Percentiles rank a stretch among this genome's conserved stretches.
Evolutionary conservation across 306 rosid genomes (phyloP).

Genomic region (Medicago ruthenica): DNA sequence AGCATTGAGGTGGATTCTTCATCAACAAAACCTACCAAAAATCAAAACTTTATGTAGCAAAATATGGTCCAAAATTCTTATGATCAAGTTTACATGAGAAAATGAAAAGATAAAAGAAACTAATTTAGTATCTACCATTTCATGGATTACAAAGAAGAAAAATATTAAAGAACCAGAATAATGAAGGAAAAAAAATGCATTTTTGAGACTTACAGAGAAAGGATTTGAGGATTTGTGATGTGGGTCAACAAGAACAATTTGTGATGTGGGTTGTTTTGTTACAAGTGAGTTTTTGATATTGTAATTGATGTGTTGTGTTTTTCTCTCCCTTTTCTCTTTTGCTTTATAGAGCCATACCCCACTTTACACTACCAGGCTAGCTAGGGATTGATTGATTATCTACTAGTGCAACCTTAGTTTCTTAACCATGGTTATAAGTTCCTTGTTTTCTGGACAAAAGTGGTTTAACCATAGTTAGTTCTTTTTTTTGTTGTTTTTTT

Average conservation of each 20-base stretch:
- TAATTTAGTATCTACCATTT: slow-evolving; percentile 51
- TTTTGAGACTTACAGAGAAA: slow-evolving; percentile 53
- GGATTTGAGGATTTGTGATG: neutral
- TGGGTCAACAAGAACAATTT: neutral
- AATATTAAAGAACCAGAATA: slow-evolving; percentile 18
- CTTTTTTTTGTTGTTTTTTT: neutral
- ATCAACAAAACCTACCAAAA: slow-evolving; percentile 52
- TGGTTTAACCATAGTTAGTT: neutral
- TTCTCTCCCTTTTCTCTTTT: neutral
- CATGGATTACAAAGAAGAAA: slow-evolving; percentile 26
- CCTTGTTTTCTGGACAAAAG: slow-evolving; percentile 30
- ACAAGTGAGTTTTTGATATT: slow-evolving; percentile 15
- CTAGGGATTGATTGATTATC: slow-evolving; percentile 18
- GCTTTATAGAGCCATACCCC: slow-evolving; percentile 40
- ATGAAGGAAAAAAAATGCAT: neutral
- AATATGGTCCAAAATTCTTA: slow-evolving; percentile 2
- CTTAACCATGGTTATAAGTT: slow-evolving; percentile 62
- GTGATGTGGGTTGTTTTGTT: neutral
- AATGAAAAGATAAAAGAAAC: neutral
- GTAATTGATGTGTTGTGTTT: slow-evolving; percentile 15
- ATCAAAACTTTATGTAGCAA: slow-evolving; percentile 7
- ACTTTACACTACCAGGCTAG: slow-evolving; percentile 10
- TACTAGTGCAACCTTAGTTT: slow-evolving; percentile 33
- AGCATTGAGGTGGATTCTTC: slow-evolving; percentile 32
- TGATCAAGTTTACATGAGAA: slow-evolving; percentile 10